Conservation (phyloP, 306 rosid genomes). For the Cyamopsis tetragonoloba region DNA sequence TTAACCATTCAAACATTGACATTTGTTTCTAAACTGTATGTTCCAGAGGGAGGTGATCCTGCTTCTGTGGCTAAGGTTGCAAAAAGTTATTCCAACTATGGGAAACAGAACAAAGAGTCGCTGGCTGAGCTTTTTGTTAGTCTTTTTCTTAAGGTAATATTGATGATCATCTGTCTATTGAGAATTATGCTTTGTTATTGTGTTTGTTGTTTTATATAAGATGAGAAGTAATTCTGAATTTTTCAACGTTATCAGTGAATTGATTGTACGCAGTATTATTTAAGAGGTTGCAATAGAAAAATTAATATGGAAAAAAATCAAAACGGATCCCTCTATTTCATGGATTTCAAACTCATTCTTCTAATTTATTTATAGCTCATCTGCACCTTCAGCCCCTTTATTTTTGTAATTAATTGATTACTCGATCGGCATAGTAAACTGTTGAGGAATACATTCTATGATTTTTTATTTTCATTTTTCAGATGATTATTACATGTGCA, state of each 20-base stretch:
- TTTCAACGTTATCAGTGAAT: no score
- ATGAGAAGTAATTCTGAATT: no score
- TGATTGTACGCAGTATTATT: no score
- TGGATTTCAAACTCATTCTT: no score
- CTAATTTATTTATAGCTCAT: no score
- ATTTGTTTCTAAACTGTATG: slow-evolving; percentile 12
- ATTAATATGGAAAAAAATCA: no score
- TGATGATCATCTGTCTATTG: neutral
- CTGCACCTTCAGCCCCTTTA: no score
- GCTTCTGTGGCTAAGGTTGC: slow-evolving; percentile 21
- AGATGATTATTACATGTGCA: neutral
- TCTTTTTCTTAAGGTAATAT: slow-evolving; percentile 39
- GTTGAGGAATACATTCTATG: neutral
- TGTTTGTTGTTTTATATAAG: neutral
- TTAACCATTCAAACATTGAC: neutral
- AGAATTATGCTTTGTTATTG: neutral
- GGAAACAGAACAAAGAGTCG: slow-evolving; percentile 34
- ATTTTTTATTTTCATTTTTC: neutral
- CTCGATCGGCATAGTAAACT: neutral
- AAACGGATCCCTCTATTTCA: no score
- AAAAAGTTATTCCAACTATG: slow-evolving; percentile 30
- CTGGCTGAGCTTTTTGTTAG: slow-evolving; percentile 44
- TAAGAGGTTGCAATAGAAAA: no score
- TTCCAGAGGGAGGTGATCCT: slow-evolving; percentile 41
- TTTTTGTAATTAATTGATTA: neutral